Base-by-base conservation (phyloP, 305 asterid genomes). In the Petunia hybrid region DNA sequence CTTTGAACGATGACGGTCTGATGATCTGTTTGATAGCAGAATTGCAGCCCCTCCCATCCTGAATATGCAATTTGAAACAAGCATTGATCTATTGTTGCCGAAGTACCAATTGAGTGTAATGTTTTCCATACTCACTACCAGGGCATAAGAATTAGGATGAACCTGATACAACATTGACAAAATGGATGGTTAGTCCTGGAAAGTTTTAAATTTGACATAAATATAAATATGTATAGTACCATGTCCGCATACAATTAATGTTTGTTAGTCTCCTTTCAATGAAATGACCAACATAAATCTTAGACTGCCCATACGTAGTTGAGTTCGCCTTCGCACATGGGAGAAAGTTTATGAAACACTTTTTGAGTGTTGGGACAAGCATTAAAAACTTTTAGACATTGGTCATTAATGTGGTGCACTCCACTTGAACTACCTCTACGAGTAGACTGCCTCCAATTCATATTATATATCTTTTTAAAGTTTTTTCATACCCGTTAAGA, bases 41-140 rank as follows among this genome's bases (percentile, higher is more conserved):
- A 87, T 78, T 6, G 92, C 90, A 1, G 91, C 85, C 0, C 90
- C 92, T 14, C 92, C 87, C 61, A 86, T 61, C 1, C 88, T 73
- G 71, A 87, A 87, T 12, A 85, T 45, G 75, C 86, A 83, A 31
- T 87, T 87, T 3, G 88, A 59, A 66, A 83, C 83, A 0, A 87
- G 82, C 90, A 87, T 87, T 71, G 90, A 57, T 77, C 63, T 39
- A 35, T 87, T 77, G 84, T 81, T 87, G 31, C 90, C 88, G 12
- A 38, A 56, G 61, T 85, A 85, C 75, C 83, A 40, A 13, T 80
- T 85, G 2, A 87, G 71, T 6, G 83, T 83, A 45, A 85, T 39
- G 41, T 73, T 78, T 43, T 87, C 90, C 87, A 74, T 83, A 56
- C 88, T 82, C 56, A 85, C 88, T 35, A 87, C 90, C 6, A 87